phyloP scores from a whole-genome alignment of 805 yeast genomes.

The Yamadazyma takamatsuzukensis region DNA sequence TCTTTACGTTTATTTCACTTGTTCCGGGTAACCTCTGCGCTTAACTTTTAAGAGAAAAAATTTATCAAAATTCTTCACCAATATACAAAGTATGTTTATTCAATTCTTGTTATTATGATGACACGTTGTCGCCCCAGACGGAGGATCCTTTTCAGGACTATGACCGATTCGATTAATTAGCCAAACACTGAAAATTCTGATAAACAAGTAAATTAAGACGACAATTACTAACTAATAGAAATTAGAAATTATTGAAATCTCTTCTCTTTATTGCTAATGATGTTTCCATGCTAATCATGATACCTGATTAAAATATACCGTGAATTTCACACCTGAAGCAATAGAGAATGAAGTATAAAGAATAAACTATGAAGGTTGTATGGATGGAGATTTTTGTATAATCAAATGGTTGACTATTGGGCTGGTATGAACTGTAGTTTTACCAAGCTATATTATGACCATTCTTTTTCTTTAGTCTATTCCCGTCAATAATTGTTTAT shows the following conservation, averaged over 20 bases:
- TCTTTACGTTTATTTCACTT: no score
- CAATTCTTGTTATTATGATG: constrained; percentile 40
- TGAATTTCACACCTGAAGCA: constrained; percentile 10
- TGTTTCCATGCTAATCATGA: constrained; percentile 61
- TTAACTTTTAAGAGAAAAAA: constrained; percentile 1
- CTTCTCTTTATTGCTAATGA: constrained; percentile 4
- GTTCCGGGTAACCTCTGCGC: background rate
- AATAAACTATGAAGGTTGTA: constrained; percentile 6
- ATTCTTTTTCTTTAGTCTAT: no score
- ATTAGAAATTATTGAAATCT: background rate
- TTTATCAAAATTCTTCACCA: background rate
- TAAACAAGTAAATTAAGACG: constrained; percentile 3
- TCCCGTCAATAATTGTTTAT: no score
- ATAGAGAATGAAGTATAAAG: no score
- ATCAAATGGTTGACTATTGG: background rate
- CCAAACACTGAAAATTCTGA: constrained; percentile 73
- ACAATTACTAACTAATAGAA: constrained; percentile 5
- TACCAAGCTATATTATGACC: no score
- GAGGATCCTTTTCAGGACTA: constrained; percentile 56
- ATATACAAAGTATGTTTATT: background rate
- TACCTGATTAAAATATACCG: constrained; percentile 31
- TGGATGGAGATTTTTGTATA: background rate
- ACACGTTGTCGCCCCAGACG: constrained; percentile 77
- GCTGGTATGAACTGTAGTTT: no score
- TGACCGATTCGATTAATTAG: constrained; percentile 68